A percentile compares a stretch with the other conserved stretches of the same genome.
Evolutionary conservation across 169 alveolate species (phyloP).

Genomic region (Cryptosporidium canis): DNA sequence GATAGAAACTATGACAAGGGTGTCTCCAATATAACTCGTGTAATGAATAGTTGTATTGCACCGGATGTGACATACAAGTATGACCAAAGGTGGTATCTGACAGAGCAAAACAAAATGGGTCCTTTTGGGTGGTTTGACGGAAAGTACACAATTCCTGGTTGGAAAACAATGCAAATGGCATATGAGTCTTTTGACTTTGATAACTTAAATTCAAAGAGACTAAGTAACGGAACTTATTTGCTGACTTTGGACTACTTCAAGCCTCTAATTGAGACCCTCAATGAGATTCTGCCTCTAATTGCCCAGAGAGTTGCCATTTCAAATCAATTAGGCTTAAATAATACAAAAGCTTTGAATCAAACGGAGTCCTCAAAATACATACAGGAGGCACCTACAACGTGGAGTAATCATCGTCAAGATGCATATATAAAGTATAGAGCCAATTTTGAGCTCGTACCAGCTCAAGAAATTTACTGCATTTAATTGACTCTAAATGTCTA

Average conservation of each 20-base stretch:
- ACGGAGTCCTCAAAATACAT: neutral
- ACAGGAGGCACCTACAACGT: slow-evolving; percentile 57
- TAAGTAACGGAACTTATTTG: slow-evolving; percentile 58
- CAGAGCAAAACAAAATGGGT: slow-evolving; percentile 66
- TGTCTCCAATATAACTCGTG: slow-evolving; percentile 11
- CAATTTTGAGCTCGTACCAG: slow-evolving; percentile 51
- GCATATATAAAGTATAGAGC: slow-evolving; percentile 59
- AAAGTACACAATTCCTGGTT: slow-evolving; percentile 69
- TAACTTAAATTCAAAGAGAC: slow-evolving; percentile 3
- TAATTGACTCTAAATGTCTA: neutral
- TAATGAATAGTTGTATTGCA: slow-evolving; percentile 35
- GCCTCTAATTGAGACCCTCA: slow-evolving; percentile 18
- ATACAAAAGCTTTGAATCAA: neutral
- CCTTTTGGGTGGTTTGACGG: slow-evolving; percentile 73
- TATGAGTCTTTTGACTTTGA: slow-evolving; percentile 71
- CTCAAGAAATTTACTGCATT: slow-evolving; percentile 64
- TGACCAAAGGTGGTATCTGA: slow-evolving; percentile 40
- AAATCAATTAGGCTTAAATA: neutral
- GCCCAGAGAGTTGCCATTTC: slow-evolving; percentile 57
- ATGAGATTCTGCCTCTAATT: slow-evolving; percentile 35
- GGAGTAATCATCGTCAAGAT: slow-evolving; percentile 13
- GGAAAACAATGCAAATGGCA: slow-evolving; percentile 61
- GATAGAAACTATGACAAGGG: slow-evolving; percentile 44
- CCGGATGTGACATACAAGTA: slow-evolving; percentile 47
- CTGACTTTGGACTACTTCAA: slow-evolving; percentile 11